Base-by-base conservation (phyloP, 176 grass and related monocot species). In the Paspalum vaginatum region DNA sequence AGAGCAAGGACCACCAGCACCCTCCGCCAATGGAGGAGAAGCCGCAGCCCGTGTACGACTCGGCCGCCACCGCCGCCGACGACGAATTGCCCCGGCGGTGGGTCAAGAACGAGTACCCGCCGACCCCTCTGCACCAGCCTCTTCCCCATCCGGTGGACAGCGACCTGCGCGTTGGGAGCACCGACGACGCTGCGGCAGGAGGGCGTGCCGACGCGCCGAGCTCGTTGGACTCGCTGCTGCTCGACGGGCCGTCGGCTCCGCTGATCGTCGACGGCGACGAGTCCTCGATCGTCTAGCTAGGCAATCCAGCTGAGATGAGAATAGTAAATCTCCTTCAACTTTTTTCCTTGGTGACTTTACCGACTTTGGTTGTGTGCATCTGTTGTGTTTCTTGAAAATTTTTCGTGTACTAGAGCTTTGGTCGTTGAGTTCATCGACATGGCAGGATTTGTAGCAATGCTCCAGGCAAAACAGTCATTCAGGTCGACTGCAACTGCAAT, bases 171-270 rank as follows among this genome's bases (percentile, higher is more conserved):
- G 41, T 9, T n/a, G 59, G 12, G 59, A 5, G 15, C 10, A 25
- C 56, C 46, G 10, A 20, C 18, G 52, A 67, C 15, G 70, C 49
- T 9, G 12, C 37, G 17, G 10, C 32, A 7, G 17, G 12, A 12
- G 55, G 15, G 18, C 46, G 7, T 69, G 27, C 6, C 9, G 39
- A 57, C 26, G 9, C 10, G 38, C 59, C 40, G 65, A 66, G 13
- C 74, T 61, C 87, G 61, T 40, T 84, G 78, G 79, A 59, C 26
- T 57, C 77, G 21, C 67, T 72, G 43, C 40, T 93, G 76, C 70
- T 85, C 10, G 87, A 93, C 3, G 77, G 80, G 26, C 72, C 85
- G 2, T 75, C 79, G 37, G 77, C 84, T 21, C 75, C 82, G 17
- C 75, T 69, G 38, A 57, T 80, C 9, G 44, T 83, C 38, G 87